Evolutionary conservation across 768 basidiomycete species (phyloP), one percentile per base, ranked within the genome.

Genomic region (Albatrellus ellisii): DNA sequence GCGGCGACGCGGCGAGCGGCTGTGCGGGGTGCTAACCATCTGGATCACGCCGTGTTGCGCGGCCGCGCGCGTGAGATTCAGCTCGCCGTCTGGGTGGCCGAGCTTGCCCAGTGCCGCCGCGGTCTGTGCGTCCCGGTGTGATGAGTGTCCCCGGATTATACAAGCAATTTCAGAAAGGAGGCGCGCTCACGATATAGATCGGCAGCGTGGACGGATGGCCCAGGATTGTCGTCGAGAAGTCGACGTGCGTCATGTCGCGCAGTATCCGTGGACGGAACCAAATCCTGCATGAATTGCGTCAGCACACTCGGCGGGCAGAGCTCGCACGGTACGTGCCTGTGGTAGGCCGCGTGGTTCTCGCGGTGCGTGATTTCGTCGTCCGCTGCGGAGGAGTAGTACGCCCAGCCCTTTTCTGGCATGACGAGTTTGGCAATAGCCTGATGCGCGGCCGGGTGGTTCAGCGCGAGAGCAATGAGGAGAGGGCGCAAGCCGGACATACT

Each of bases 321-420:
- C 4, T 15, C 39, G 38, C 9, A 32, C 28, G 24, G 31, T 18
- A 32, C 46, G 11, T 26, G 81, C 86, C 92, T 72, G 51, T 97
- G 92, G 55, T 82, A 98, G 2, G 91, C 92, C 39, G 78, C 70
- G 47, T 87, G 88, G 52, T 95, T 95, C 59, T 94, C 90, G 37
- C 90, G 70, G 46, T 72, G 66, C 24, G 89, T 91, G 34, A 91
- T 87, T 60, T 95, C 90, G 52, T 97, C 92, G 56, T 97, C 94
- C 6, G 94, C 79, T 14, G 90, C 92, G n/a, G 88, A 91, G 1
- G 85, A 89, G 55, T 97, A 92, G 58, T 92, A 92, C 4, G 91
- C 92, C 92, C 92, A 97, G 0, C 88, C 88, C 57, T 88, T 87
- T 26, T 82, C 79, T 2, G 77, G 63, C 67, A 98, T 79, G 9